Percentiles rank a stretch among this genome's conserved stretches.
Evolutionary conservation across 768 basidiomycete species (phyloP).

Genomic region (Boletus pseudo-olivaceus): DNA sequence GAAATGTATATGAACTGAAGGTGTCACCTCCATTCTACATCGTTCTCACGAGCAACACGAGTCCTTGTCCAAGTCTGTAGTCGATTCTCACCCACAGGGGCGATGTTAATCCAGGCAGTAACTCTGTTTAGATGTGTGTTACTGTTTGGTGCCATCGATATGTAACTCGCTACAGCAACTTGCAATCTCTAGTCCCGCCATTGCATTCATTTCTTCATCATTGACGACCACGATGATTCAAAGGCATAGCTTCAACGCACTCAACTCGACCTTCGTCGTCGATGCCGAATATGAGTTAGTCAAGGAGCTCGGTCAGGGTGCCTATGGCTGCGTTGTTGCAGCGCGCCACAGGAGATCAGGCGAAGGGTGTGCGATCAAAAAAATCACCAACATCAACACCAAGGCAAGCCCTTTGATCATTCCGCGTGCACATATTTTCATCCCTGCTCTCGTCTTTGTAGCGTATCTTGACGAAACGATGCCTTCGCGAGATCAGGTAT

Average conservation of each 20-base stretch:
- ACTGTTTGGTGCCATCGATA: constrained; percentile 34
- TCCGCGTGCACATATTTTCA: constrained; percentile 9
- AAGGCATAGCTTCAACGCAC: constrained; percentile 74
- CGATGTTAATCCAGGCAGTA: constrained; percentile 2
- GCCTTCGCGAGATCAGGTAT: constrained; percentile 90
- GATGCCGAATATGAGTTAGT: constrained; percentile 90
- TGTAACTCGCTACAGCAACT: constrained; percentile 11
- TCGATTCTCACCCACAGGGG: neutral
- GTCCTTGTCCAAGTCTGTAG: neutral
- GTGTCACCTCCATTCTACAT: constrained; percentile 1
- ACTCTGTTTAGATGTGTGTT: constrained; percentile 17
- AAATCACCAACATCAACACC: constrained; percentile 91
- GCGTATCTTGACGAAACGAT: constrained; percentile 96
- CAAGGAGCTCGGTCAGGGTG: constrained; percentile 96
- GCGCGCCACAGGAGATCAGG: constrained; percentile 81
- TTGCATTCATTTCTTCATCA: constrained; percentile 1
- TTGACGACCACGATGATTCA: constrained; percentile 44
- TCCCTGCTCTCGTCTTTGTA: constrained; percentile 27
- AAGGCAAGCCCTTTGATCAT: constrained; percentile 49
- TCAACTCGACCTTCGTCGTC: constrained; percentile 85
- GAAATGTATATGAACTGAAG: neutral
- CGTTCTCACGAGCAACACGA: constrained; percentile 1
- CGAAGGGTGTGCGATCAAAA: constrained; percentile 93
- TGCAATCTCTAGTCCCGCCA: neutral
- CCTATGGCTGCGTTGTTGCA: constrained; percentile 88